Base-by-base conservation (phyloP, 495 filamentous ascomycete genomes). In the Tuber calosporum region DNA sequence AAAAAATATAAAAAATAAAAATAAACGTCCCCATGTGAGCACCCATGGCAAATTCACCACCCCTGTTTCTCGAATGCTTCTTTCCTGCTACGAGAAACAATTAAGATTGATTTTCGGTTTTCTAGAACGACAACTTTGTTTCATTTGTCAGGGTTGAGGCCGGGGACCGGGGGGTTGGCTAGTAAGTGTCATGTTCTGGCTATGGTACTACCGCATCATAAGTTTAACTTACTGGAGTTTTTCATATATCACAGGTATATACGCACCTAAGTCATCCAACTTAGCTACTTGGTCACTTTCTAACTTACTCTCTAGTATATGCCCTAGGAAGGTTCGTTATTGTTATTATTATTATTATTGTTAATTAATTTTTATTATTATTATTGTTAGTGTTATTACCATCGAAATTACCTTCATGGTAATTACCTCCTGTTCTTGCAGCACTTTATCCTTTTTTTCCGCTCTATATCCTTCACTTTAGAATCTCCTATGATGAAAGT, bases 41-140 rank as follows among this genome's bases (percentile, higher is more conserved):
- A 40, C 8, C 39, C 39, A 40, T 7, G 11, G 11, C 39, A 40
- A 40, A 40, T 40, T 40, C 39, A 2, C 19, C 8, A 53, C 22
- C 45, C 45, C 45, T 53, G 45, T 53, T 11, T n/a, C n/a, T 53
- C 20, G 22, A n/a, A 53, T 11, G n/a, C 45, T 53, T 53, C 22
- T 53, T 53, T 53, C 45, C 45, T n/a, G 7, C 45, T 53, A 26
- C 45, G 45, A 53, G 45, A 53, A 53, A 53, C 45, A n/a, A 53
- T n/a, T 62, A 30, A 62, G 53, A 62, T 62, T 26, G 53, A 62
- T 62, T 62, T 62, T 62, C 53, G 53, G 11, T 30, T 62, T 62
- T 62, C 53, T 26, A 62, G 53, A 62, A 62, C 26, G n/a, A 62
- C 11, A 26, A 8, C n/a, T n/a, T n/a, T 17, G 45, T n/a, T 26